Percentiles rank a stretch among this genome's conserved stretches.
Evolutionary conservation across 495 filamentous ascomycete species (phyloP).

Genomic region (Penicillium chermesinum): DNA sequence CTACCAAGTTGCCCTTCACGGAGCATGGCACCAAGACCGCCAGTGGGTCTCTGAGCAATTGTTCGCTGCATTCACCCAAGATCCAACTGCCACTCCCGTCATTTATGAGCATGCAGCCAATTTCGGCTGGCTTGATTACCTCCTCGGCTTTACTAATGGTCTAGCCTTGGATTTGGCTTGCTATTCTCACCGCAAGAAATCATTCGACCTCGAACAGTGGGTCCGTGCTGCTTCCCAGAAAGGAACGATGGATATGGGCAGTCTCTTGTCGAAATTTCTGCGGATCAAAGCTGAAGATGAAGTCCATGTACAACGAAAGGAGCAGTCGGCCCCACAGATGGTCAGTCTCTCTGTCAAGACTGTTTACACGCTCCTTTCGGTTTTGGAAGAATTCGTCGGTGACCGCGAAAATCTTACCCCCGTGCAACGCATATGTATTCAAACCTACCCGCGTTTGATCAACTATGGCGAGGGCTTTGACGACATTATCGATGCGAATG

Average conservation of each 20-base stretch:
- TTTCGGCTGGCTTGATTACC: conserved; percentile 75
- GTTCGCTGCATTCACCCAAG: conserved; percentile 69
- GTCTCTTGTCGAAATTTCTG: conserved; percentile 66
- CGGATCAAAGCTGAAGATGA: conserved; percentile 80
- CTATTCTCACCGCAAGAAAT: conserved; percentile 74
- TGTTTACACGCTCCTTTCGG: conserved; percentile 72
- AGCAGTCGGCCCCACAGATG: conserved; percentile 55
- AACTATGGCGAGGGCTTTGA: conserved; percentile 92
- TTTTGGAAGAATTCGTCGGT: conserved; percentile 63
- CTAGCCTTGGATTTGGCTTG: conserved; percentile 88
- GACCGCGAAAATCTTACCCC: conserved; percentile 52
- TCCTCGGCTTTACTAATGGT: conserved; percentile 67
- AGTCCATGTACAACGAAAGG: conserved; percentile 58
- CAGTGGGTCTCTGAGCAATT: conserved; percentile 75
- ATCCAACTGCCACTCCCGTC: conserved; percentile 66
- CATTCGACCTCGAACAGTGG: conserved; percentile 81
- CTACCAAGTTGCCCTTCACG: conserved; percentile 79
- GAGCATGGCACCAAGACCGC: conserved; percentile 81
- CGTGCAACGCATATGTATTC: conserved; percentile 82
- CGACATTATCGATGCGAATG: conserved; percentile 81
- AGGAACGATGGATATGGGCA: conserved; percentile 53
- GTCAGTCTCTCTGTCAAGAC: conserved; percentile 78
- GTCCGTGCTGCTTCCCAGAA: conserved; percentile 59
- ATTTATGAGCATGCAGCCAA: conserved; percentile 79
- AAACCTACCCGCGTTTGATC: conserved; percentile 89